Percentiles rank a stretch among this genome's conserved stretches.
These are phyloP conservation scores for Mycena albidolilacea DNA, from an alignment of 768 basidiomycete species.

Conservation along the genomic window DNA sequence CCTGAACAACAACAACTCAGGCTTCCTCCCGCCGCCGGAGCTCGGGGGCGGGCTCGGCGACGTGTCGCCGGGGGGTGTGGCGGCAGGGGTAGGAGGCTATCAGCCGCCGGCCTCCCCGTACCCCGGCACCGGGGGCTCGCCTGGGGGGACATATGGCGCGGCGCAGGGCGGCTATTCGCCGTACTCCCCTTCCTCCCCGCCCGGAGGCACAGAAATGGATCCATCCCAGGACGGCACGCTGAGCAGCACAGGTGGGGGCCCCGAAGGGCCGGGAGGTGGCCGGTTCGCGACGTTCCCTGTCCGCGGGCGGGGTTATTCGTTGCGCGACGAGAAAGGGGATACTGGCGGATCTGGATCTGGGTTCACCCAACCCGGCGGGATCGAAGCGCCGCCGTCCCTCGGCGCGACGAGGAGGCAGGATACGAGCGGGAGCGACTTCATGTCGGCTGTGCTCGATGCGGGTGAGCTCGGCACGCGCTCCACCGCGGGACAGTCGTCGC, in stretches of 20 bases:
- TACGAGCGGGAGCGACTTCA: constrained; percentile 38
- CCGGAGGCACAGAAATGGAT: neutral
- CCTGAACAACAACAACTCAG: constrained; percentile 2
- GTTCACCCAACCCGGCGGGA: neutral
- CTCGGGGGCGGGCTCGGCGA: constrained; percentile 18
- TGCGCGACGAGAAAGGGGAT: constrained; percentile 3
- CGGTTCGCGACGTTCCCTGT: constrained; percentile 81
- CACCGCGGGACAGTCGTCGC: neutral
- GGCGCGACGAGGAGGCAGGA: constrained; percentile 30
- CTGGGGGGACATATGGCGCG: neutral
- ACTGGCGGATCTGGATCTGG: neutral
- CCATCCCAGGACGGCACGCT: constrained; percentile 46
- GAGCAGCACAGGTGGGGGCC: constrained; percentile 42
- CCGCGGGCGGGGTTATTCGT: constrained; percentile 28
- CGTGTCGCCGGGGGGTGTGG: neutral
- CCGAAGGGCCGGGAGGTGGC: constrained; percentile 52
- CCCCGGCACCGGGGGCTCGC: too few relatives aligned
- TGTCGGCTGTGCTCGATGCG: constrained; percentile 37
- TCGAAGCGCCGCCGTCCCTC: constrained; percentile 14
- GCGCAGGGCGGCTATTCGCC: constrained; percentile 12
- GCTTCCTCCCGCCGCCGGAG: constrained; percentile 38
- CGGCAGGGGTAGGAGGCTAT: neutral
- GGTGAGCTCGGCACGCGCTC: constrained; percentile 32
- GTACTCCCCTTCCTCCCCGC: neutral
- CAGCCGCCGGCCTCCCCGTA: neutral